These are phyloP conservation scores for Dendrobium chrysotoxum DNA, from an alignment of 106 monocot species.

Conservation along the genomic window DNA sequence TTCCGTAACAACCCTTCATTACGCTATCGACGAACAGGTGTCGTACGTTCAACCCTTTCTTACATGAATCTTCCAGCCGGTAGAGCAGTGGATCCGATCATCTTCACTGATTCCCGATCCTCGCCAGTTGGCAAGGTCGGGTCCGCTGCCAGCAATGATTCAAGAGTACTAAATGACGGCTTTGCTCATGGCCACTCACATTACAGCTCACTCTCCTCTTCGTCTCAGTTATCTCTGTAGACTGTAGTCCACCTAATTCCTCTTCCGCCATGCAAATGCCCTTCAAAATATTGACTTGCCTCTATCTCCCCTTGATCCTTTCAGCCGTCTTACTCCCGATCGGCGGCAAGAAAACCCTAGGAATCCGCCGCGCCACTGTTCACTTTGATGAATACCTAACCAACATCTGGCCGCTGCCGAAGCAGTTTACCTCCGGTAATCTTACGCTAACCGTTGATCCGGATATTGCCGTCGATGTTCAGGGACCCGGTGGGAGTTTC, in stretches of 20 bases:
- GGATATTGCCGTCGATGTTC: slow-evolving; percentile 30
- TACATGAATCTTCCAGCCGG: too few species aligned
- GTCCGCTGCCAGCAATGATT: neutral
- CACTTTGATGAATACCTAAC: slow-evolving; percentile 17
- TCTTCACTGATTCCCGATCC: neutral
- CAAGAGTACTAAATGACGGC: neutral
- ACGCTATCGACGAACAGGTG: too few species aligned
- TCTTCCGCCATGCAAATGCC: neutral
- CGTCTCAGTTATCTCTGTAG: neutral
- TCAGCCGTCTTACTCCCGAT: neutral
- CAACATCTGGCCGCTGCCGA: slow-evolving; percentile 88
- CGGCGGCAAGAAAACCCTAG: slow-evolving; percentile 10
- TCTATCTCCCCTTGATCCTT: slow-evolving; percentile 5
- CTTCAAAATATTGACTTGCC: neutral
- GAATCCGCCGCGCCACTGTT: neutral
- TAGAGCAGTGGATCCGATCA: too few species aligned
- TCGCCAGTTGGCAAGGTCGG: neutral
- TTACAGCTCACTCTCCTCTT: neutral
- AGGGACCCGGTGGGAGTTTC: slow-evolving; percentile 32
- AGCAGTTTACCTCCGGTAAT: slow-evolving; percentile 31
- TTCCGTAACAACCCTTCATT: too few species aligned
- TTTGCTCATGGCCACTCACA: neutral
- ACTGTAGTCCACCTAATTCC: neutral
- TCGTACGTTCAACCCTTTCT: too few species aligned
- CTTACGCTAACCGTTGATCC: slow-evolving; percentile 68